Evolutionary conservation across 1,284 basidiomycete species (phyloP), one percentile per base, ranked within the genome.

Genomic region (Malassezia cuniculi): DNA sequence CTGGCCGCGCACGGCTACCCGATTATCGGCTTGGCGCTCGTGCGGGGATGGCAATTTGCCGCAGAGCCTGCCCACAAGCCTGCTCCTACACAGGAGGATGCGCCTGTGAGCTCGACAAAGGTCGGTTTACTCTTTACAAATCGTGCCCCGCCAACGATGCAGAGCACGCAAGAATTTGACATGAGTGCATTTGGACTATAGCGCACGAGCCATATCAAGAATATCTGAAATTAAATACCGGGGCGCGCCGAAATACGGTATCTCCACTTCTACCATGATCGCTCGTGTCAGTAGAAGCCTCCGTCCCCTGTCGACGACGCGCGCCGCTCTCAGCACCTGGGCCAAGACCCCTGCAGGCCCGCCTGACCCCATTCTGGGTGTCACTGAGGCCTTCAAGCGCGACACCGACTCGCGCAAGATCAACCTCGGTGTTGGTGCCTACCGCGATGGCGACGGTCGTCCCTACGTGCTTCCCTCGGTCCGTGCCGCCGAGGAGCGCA

Each of bases 351-450:
- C 79, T 43, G 80, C 81, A 22, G 86, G 87, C 32, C 86, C 86
- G 53, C 86, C 87, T 24, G 86, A 93, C 69, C 77, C 86, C 36
- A 93, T 93, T 73, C 80, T 93, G 39, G 86, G 85, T 85, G 79
- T 93, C 44, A 81, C 82, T 27, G 87, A 93, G 70, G 86, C 87
- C 18, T 45, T 45, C 76, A 85, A 90, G 65, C 78, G 78, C 22
- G 87, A 95, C 68, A 68, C 75, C 1, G 77, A 75, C 67, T 73
- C 77, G 6, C 72, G 81, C 52, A 95, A 95, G 72, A 75, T 94
- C 66, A 94, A 95, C 70, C 75, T 97, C 14, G 84, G 87, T 31
- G 68, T 69, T 7, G 70, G 70, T 20, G 69, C 69, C 3, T 71
- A 71, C 61, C 54, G 66, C 27, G 69, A 70, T 47, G 59, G 70